These are phyloP conservation scores for Pseudocercospora musae DNA, from an alignment of 2,329 filamentous ascomycete genomes.

Conservation along the genomic window DNA sequence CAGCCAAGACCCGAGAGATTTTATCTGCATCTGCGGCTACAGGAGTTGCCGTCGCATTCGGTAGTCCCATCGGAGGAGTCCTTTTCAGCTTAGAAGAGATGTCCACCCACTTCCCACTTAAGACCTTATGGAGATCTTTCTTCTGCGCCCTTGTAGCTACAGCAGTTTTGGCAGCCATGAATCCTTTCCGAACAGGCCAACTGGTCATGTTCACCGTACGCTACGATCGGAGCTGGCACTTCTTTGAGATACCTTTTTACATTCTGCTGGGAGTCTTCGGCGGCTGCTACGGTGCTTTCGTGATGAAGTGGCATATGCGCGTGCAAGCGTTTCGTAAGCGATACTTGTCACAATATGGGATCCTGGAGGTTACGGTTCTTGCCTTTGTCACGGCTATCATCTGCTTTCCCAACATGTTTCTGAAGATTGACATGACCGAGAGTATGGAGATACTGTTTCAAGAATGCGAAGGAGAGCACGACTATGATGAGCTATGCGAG, in stretches of 20 bases:
- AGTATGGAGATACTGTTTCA: slow-evolving; percentile 98
- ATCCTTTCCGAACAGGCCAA: slow-evolving; percentile 93
- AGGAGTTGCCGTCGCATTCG: slow-evolving; percentile 93
- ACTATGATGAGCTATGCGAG: slow-evolving; percentile 88
- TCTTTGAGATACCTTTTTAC: slow-evolving; percentile 93
- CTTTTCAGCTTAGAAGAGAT: slow-evolving; percentile 97
- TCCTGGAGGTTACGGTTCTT: slow-evolving; percentile 80
- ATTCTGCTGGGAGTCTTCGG: slow-evolving; percentile 88
- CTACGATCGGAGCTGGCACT: slow-evolving; percentile 96
- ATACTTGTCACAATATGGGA: slow-evolving; percentile 77
- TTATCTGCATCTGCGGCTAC: slow-evolving; percentile 91
- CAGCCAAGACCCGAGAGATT: slow-evolving; percentile 91
- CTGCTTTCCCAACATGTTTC: slow-evolving; percentile 95
- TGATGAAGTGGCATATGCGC: slow-evolving; percentile 95
- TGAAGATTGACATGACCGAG: slow-evolving; percentile 97
- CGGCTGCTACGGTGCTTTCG: slow-evolving; percentile 90
- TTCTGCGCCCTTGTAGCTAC: slow-evolving; percentile 96
- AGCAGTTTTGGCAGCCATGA: slow-evolving; percentile 89
- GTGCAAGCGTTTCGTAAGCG: slow-evolving; percentile 92
- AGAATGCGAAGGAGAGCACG: slow-evolving; percentile 84
- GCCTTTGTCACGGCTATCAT: slow-evolving; percentile 81
- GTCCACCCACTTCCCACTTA: slow-evolving; percentile 92
- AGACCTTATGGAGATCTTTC: slow-evolving; percentile 97
- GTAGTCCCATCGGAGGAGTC: slow-evolving; percentile 93
- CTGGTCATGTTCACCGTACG: slow-evolving; percentile 98